phyloP scores from a whole-genome alignment of 768 basidiomycete species.

The Lactarius tabidus region DNA sequence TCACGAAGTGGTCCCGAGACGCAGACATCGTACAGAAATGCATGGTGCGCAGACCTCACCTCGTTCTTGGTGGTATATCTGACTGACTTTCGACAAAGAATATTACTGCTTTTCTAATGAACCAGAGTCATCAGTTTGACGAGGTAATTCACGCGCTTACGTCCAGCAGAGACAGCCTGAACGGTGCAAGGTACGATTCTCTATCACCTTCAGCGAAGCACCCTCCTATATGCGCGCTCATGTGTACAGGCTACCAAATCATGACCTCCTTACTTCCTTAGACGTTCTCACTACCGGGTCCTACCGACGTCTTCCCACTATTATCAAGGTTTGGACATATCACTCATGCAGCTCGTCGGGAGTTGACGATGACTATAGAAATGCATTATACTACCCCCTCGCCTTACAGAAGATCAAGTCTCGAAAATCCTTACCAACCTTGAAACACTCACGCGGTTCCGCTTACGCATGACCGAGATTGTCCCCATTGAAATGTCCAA shows the following conservation, averaged over 20 bases:
- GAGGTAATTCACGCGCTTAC: constrained; percentile 58
- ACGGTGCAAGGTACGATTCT: constrained; percentile 64
- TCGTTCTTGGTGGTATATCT: background rate
- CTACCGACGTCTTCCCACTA: constrained; percentile 76
- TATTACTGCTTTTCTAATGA: constrained; percentile 81
- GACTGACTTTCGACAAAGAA: constrained; percentile 46
- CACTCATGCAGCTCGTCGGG: background rate
- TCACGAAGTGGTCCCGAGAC: constrained; percentile 84
- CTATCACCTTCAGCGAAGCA: background rate
- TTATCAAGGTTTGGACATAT: constrained; percentile 60
- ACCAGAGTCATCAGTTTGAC: constrained; percentile 82
- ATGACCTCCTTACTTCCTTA: constrained; percentile 87
- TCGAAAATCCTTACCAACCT: constrained; percentile 62
- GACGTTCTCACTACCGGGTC: constrained; percentile 85
- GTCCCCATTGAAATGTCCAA: constrained; percentile 78
- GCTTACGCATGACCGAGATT: constrained; percentile 73
- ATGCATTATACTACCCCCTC: constrained; percentile 58
- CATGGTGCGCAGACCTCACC: constrained; percentile 51
- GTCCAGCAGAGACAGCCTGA: constrained; percentile 63
- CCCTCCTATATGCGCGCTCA: background rate
- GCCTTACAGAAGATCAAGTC: constrained; percentile 64
- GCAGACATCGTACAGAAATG: constrained; percentile 80
- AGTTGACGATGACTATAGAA: constrained; percentile 45
- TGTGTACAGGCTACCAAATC: constrained; percentile 72
- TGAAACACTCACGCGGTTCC: constrained; percentile 73